These are phyloP conservation scores for Dendrobium huoshanense DNA, from an alignment of 106 monocot species.

Conservation along the genomic window DNA sequence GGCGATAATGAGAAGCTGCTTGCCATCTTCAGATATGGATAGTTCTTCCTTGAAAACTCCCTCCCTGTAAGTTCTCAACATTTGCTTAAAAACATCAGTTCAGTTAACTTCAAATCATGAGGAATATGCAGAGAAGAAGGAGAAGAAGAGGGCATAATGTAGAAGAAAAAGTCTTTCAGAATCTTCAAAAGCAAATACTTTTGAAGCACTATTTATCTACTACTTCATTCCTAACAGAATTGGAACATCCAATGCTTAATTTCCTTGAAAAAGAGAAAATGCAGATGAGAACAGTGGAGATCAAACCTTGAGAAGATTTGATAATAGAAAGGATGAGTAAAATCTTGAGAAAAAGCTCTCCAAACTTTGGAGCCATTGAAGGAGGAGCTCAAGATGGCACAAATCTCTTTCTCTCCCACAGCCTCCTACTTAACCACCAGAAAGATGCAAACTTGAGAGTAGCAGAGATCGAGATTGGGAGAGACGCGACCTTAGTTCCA, in stretches of 20 bases:
- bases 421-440: neutral
- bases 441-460: neutral
- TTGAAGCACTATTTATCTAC: too few species aligned
- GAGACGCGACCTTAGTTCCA: neutral
- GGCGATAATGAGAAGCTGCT: constrained; percentile 33
- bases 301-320: constrained; percentile 33
- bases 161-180: too few species aligned
- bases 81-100: too few species aligned
- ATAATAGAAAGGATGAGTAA: constrained; percentile 28
- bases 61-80: constrained; percentile 14
- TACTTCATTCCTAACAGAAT: too few species aligned
- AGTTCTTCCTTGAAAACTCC: constrained; percentile 6
- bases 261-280: neutral
- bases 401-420: neutral
- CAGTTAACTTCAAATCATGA: too few species aligned
- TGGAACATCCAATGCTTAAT: too few species aligned
- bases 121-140: too few species aligned
- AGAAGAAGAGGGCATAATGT: too few species aligned
- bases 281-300: neutral
- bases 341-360: constrained; percentile 23
- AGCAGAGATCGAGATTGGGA: neutral
- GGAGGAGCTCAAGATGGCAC: neutral
- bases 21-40: constrained; percentile 29
- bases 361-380: constrained; percentile 15
- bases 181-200: too few species aligned